Evolutionary conservation across 1,284 basidiomycete genomes (phyloP), one percentile per base, ranked within the genome.

Genomic region (Phellinidium pouzarii): DNA sequence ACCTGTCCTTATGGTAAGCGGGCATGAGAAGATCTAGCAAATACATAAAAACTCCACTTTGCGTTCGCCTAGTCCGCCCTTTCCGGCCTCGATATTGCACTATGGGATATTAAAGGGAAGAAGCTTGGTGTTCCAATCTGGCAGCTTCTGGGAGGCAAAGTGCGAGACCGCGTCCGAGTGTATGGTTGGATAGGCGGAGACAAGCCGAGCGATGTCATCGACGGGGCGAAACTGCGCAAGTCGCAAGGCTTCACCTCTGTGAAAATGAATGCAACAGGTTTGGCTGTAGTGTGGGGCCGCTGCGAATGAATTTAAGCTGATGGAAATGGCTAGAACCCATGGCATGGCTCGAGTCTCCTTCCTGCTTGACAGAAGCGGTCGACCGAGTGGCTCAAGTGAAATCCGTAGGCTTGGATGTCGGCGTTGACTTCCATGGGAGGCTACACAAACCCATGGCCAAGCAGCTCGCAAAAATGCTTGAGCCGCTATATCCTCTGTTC

Each of bases 81-180:
- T 8, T 83, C 78, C 4, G 73, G 78, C 12, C 58, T 78, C 19
- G 76, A 78, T 58, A 79, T 79, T 51, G 75, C 77, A 0, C 66
- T 80, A 1, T 79, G 78, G 87, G 87, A 89, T 62, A 85, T 90
- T 70, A 88, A 89, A 63, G 86, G 86, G 26, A 88, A 87, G 68
- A 81, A 79, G 26, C 74, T 88, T 7, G 82, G 82, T 23, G 85
- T 89, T 1, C 87, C 86, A 0, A 68, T 90, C 5, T 87, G 80
- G 78, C 79, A 85, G 65, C 71, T 91, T 2, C 74, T 89, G 1
- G 86, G 86, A 7, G 87, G 85, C 9, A 84, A 82, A 62, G 82
- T 89, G 20, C 74, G 78, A 50, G 75, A 81, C 59, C 68, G 71
- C 14, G 64, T 81, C 52, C 75, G 74, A 55, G 80, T 83, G 4